These are phyloP conservation scores for Kodamaea neixiangensis DNA, from an alignment of 805 yeast genomes.

Conservation along the genomic window DNA sequence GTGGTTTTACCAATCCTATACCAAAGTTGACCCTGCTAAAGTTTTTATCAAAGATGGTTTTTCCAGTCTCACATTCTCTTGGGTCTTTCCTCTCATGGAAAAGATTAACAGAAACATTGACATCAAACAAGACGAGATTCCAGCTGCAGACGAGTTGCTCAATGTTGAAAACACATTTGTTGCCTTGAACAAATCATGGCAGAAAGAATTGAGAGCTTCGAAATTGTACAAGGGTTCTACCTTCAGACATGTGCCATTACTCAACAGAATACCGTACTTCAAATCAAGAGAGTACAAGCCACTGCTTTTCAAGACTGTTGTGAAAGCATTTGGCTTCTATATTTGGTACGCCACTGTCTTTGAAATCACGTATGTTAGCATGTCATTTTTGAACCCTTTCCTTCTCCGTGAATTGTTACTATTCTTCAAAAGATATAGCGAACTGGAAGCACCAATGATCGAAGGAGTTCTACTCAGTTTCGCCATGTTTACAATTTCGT, in stretches of 20 bases:
- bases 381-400: conserved; percentile 2
- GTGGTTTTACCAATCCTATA: conserved; percentile 17
- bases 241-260: neutral
- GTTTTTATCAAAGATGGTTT: conserved; percentile 20
- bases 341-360: neutral
- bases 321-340: neutral
- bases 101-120: conserved; percentile 23
- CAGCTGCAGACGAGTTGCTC: neutral
- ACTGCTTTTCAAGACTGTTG: neutral
- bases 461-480: conserved; percentile 28
- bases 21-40: conserved; percentile 21
- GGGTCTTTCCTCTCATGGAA: conserved; percentile 29
- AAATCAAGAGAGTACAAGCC: neutral
- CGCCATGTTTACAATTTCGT: conserved; percentile 26
- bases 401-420: conserved; percentile 1
- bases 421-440: conserved; percentile 1
- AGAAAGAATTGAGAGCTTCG: neutral
- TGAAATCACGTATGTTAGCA: neutral
- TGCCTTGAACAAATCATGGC: neutral
- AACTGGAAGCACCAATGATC: conserved; percentile 23
- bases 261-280: conserved; percentile 3
- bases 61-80: conserved; percentile 25
- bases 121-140: conserved; percentile 22
- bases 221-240: neutral
- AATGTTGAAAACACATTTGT: conserved; percentile 1